phyloP scores from a whole-genome alignment of 1,139 yeast genomes.

The Torulaspora pretoriensis region DNA sequence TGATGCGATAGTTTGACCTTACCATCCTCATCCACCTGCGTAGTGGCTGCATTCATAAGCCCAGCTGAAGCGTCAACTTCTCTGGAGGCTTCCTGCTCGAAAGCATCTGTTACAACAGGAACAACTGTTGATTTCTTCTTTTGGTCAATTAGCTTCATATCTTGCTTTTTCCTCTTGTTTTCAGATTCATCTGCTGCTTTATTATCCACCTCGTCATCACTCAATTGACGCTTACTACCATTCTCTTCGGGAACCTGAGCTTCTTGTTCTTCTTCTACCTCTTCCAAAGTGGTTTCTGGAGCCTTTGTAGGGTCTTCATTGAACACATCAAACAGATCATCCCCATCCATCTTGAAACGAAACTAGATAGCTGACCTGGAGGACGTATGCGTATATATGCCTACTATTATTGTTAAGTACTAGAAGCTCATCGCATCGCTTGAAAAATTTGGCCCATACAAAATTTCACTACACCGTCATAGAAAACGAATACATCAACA shows the following conservation, averaged over 20 bases:
- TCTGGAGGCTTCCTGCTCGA: constrained; percentile 87
- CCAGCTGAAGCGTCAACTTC: constrained; percentile 82
- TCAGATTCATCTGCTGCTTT: constrained; percentile 5
- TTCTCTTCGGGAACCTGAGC: constrained; percentile 17
- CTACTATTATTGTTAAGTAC: background rate
- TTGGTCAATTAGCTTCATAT: constrained; percentile 36
- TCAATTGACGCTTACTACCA: constrained; percentile 14
- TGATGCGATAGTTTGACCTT: constrained; percentile 80
- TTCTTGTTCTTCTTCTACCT: constrained; percentile 13
- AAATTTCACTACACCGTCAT: constrained; percentile 2
- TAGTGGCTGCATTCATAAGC: constrained; percentile 41
- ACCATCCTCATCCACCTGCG: constrained; percentile 40
- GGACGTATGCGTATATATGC: no score
- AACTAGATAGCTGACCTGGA: background rate
- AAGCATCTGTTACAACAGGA: constrained; percentile 82
- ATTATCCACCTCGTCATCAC: constrained; percentile 16
- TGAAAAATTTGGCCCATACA: constrained; percentile 3
- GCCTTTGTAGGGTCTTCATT: constrained; percentile 50
- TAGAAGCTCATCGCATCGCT: constrained; percentile 7
- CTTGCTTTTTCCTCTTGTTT: constrained; percentile 24
- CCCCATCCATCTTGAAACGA: constrained; percentile 26
- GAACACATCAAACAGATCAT: constrained; percentile 67
- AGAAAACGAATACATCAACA: constrained; percentile 1
- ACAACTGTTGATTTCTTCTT: constrained; percentile 39
- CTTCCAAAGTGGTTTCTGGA: constrained; percentile 28